A percentile compares a stretch with the other conserved stretches of the same genome.
phyloP scores from a whole-genome alignment of 75 land plant species.

The Chamaecyparis obtusa region DNA sequence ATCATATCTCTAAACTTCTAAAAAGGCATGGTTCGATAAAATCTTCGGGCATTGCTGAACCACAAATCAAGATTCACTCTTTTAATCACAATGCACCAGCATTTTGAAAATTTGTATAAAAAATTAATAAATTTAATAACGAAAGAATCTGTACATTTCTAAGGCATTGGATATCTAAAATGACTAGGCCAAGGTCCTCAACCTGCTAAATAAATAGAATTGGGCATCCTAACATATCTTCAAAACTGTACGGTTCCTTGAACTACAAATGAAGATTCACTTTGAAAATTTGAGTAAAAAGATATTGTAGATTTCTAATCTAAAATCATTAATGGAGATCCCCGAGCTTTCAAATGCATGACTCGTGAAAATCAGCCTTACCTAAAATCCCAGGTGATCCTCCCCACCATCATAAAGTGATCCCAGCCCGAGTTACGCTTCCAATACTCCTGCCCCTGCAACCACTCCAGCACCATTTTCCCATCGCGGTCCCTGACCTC shows the following conservation, averaged over 20 bases:
- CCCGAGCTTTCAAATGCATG: not conserved
- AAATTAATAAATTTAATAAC: not conserved
- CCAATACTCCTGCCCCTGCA: constrained; percentile 38
- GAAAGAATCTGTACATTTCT: not conserved
- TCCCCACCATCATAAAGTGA: constrained; percentile 70
- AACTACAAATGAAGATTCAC: not conserved
- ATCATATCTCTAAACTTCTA: not conserved
- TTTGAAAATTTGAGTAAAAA: not conserved
- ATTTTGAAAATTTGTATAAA: not conserved
- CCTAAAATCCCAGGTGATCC: constrained; percentile 83
- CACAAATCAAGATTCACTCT: not conserved
- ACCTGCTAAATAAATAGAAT: not conserved
- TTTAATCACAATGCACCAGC: not conserved
- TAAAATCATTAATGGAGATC: not conserved
- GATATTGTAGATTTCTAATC: not conserved
- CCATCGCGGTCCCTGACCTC: constrained; percentile 50
- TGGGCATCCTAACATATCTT: not conserved
- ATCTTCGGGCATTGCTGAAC: not conserved
- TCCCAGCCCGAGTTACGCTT: constrained; percentile 48
- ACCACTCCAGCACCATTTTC: constrained; percentile 49
- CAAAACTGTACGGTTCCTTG: not conserved
- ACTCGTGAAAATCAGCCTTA: not conserved
- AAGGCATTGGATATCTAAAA: not conserved
- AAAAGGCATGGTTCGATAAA: not conserved
- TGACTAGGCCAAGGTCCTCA: not conserved